Conservation (phyloP, 805 yeast species). For the Candida ortonii region DNA sequence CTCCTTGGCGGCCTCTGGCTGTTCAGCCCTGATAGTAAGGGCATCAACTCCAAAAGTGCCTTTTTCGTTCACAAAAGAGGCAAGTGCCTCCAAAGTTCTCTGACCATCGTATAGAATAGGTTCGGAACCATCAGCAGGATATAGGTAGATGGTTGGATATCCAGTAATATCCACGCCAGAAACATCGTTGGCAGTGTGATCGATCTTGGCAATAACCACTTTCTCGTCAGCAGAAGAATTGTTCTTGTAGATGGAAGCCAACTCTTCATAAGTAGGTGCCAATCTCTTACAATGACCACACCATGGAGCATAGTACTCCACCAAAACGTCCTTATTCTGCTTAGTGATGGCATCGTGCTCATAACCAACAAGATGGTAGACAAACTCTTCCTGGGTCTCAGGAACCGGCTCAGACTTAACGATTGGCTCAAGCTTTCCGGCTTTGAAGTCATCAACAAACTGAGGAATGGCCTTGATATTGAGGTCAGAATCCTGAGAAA, state of each 20-base stretch:
- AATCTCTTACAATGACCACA: conserved; percentile 94
- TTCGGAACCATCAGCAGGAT: conserved; percentile 75
- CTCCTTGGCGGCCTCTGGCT: conserved; percentile 49
- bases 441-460: conserved; percentile 61
- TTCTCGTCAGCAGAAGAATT: conserved; percentile 47
- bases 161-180: conserved; percentile 71
- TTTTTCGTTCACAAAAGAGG: conserved; percentile 65
- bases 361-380: conserved; percentile 75
- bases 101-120: conserved; percentile 66
- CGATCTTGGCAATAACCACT: conserved; percentile 79
- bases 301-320: conserved; percentile 96
- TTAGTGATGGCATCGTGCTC: conserved; percentile 69
- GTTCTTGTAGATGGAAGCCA: conserved; percentile 64
- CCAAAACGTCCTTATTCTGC: conserved; percentile 69
- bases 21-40: conserved; percentile 29
- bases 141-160: conserved; percentile 88
- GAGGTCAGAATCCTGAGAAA: conserved; percentile 55
- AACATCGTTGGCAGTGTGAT: conserved; percentile 88
- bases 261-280: conserved; percentile 85
- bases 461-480: conserved; percentile 52
- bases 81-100: conserved; percentile 71
- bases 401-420: conserved; percentile 88
- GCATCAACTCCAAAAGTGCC: conserved; percentile 67
- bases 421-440: conserved; percentile 66
- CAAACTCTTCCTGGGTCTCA: conserved; percentile 67